Evolutionary conservation across 345 rosid genomes (phyloP), one percentile per base, ranked within the genome.

Genomic region (Excoecaria cochinchinensis): DNA sequence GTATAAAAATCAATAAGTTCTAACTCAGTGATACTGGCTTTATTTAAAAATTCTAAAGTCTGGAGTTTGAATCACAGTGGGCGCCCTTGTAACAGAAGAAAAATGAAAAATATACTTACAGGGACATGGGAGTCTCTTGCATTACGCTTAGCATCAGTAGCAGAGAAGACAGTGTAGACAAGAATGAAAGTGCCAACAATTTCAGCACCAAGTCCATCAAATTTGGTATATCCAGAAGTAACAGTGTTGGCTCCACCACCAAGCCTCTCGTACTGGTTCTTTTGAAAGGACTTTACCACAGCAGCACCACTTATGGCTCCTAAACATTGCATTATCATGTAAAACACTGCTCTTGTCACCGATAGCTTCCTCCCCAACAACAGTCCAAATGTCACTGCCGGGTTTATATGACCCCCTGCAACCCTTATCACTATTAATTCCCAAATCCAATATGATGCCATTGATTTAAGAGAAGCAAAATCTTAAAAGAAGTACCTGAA

Each of bases 91-190:
- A 31, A 31, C 31, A 31, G 31, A 31, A 31, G 31, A 31, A 31
- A 31, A 31, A 31, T 0, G 31, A 31, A 31, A 31, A 31, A 31
- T 0, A 31, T 1, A 31, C 31, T 31, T 31, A 31, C 31, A 0
- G 78, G 78, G 58, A 75, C 78, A 67, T 57, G 67, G 72, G 78
- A 75, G 47, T 75, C 73, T 51, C 78, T 51, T 25, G 78, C 78
- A 44, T 44, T 56, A 19, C 78, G 78, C 72, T 75, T 75, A n/a
- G 57, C 53, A 69, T 74, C 75, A 5, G 70, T 62, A 39, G 77
- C 70, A 22, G 58, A 72, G 53, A 76, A 64, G 56, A 65, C 78
- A 3, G 78, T 75, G 73, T 75, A 75, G 66, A 75, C 78, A 36
- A 75, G 72, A 24, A 75, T 22, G 39, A 75, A 75, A 22, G 78